Conservation (phyloP, 2,329 filamentous ascomycete species). For the Clarireedia paspali region DNA sequence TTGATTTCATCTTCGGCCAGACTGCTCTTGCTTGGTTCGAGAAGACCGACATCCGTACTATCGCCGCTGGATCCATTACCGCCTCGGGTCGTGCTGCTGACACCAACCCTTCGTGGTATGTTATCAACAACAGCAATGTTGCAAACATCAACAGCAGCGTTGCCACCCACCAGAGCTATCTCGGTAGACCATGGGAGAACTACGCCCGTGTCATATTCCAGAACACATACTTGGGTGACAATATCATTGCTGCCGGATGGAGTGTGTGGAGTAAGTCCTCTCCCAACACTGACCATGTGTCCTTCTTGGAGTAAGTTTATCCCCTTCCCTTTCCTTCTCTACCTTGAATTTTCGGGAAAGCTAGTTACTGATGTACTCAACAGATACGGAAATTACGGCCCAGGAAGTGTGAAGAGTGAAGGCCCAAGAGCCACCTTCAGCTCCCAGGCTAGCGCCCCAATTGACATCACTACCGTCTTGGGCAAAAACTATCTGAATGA, state of each 20-base stretch:
- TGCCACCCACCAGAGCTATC: conserved; percentile 36
- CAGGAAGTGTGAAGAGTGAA: conserved; percentile 28
- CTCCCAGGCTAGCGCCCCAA: conserved; percentile 6
- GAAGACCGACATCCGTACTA: conserved; percentile 32
- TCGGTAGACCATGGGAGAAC: conserved; percentile 45
- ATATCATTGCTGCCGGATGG: conserved; percentile 46
- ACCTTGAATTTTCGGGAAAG: neutral
- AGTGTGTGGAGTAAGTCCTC: conserved; percentile 37
- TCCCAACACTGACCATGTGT: neutral
- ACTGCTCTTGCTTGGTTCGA: conserved; percentile 45
- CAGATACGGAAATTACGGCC: conserved; percentile 37
- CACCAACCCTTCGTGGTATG: conserved; percentile 39
- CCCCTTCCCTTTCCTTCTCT: too few relatives aligned
- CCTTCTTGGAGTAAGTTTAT: neutral
- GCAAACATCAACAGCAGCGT: conserved; percentile 33
- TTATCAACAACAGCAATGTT: conserved; percentile 46
- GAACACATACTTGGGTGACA: conserved; percentile 36
- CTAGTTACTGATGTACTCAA: neutral
- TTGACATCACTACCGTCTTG: conserved; percentile 13
- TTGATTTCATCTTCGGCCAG: conserved; percentile 54
- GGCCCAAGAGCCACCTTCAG: conserved; percentile 15
- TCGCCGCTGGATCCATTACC: conserved; percentile 40
- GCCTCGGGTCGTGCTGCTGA: conserved; percentile 35
- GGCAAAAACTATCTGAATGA: conserved; percentile 9
- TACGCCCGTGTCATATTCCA: conserved; percentile 46